Evolutionary conservation across 2,329 filamentous ascomycete species (phyloP), one percentile per base, ranked within the genome.

Genomic region (Fusarium denticulatum): DNA sequence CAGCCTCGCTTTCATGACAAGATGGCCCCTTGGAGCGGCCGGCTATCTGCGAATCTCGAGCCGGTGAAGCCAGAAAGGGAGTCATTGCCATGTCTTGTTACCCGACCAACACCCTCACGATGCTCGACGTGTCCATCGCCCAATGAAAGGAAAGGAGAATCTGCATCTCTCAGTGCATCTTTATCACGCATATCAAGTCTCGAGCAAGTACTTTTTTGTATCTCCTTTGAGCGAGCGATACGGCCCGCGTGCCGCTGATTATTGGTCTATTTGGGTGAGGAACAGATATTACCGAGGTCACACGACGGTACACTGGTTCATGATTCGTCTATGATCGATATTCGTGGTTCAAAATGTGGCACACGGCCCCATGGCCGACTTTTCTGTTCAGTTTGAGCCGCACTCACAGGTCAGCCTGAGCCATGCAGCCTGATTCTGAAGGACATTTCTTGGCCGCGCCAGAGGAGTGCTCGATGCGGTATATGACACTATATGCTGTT

Each of bases 161-260:
- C 32, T 62, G 56, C 56, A 71, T 67, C 40, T 60, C 28, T 20
- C 18, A 59, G 58, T 46, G 47, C 46, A 52, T 30, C 30, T 34
- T 43, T 26, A 32, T 49, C 52, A 37, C 46, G 12, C 26, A 46
- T 20, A 50, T 13, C 24, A 71, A 62, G 61, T 71, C 40, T 61
- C 42, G 45, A 20, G 15, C 18, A 71, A 56, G 68, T 71, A 71
- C 56, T 53, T 42, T 11, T 39, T 47, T 71, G 68, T 71, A 69
- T n/a, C 52, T n/a, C 24, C 15, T 40, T 30, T 47, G 22, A 24
- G 28, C n/a, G 42, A 42, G 46, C 67, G 61, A 61, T 53, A 43
- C 67, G 52, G 56, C 61, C 61, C 61, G 67, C 26, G n/a, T 36
- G 37, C 32, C n/a, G 24, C 42, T 40, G 53, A 13, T 52, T 28